Evolutionary conservation across 495 filamentous ascomycete species (phyloP), one percentile per base, ranked within the genome.

Genomic region (Podospora conica): DNA sequence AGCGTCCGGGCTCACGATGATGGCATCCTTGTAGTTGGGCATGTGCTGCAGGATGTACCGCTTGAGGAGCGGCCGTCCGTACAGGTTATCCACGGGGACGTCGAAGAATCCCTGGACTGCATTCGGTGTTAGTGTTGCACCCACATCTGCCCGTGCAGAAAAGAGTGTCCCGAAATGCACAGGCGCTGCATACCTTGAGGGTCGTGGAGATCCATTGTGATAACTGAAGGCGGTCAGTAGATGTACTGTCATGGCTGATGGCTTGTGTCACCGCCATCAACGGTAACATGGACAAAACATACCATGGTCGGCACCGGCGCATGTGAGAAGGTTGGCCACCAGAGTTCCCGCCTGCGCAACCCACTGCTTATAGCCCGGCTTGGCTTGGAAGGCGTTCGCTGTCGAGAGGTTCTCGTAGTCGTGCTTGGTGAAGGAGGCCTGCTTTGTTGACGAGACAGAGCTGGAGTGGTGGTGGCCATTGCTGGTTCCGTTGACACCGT

Each of bases 161-260:
- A 9, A 29, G 9, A 53, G 40, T 1, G 40, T n/a, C 5, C 0
- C 40, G 1, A n/a, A 18, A n/a, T 18, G 40, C 40, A 48, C 40
- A 48, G 40, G 40, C 15, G 2, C 18, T 40, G 69, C 74, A 57
- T 98, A 98, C 77, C 74, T 74, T 98, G 96, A 66, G 96, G 93
- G 75, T 98, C 95, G 75, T 98, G 95, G 68, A 98, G 81, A 75
- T 98, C 95, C 89, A 98, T 95, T 7, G 95, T 98, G 73, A 98
- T 97, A 74, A 98, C 77, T 80, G 59, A 65, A 70, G 10, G 9
- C 3, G 79, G 70, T 80, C 71, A 80, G 71, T 55, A 40, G 9
- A 57, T 58, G 58, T 40, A 18, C 27, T 9, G 31, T 33, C 22
- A 20, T 4, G 25, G 23, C 3, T n/a, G 33, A 61, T 11, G 12